phyloP scores from a whole-genome alignment of 129 eudicot species.

The Centrapalus pauciflorus region DNA sequence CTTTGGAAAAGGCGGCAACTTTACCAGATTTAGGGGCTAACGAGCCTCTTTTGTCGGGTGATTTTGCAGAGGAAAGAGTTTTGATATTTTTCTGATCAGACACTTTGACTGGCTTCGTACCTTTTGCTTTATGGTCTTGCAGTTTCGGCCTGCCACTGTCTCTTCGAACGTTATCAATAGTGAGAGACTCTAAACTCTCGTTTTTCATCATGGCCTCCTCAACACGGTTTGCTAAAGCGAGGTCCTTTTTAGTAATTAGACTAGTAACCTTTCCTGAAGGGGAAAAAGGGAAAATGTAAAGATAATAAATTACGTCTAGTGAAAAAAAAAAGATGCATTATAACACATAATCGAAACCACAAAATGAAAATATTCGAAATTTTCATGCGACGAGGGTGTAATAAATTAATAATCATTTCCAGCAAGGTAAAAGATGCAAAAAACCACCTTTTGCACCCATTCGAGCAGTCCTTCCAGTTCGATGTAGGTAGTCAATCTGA shows the following conservation, averaged over 20 bases:
- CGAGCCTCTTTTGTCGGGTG: constrained; percentile 28
- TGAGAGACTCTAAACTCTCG: constrained; percentile 89
- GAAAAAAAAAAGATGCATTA: neutral
- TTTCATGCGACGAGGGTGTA: neutral
- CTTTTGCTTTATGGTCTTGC: constrained; percentile 44
- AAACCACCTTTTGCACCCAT: constrained; percentile 94
- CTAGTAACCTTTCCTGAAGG: constrained; percentile 87
- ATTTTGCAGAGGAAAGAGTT: constrained; percentile 31
- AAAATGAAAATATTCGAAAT: neutral
- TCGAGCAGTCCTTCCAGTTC: constrained; percentile 99
- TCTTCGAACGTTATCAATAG: constrained; percentile 48
- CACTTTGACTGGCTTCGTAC: constrained; percentile 27
- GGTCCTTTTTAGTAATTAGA: constrained; percentile 64
- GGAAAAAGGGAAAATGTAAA: neutral
- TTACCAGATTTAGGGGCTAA: constrained; percentile 34
- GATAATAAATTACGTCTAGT: neutral
- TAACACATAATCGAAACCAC: neutral
- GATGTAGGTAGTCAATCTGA: constrained; percentile 95
- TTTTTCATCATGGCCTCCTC: constrained; percentile 89
- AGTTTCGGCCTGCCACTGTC: constrained; percentile 60
- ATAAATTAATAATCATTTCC: neutral
- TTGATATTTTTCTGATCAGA: constrained; percentile 31
- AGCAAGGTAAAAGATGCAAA: neutral
- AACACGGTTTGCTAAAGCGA: constrained; percentile 56
- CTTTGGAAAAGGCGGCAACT: constrained; percentile 20